Conservation (phyloP, 2,329 filamentous ascomycete species). For the Thielaviopsis ethacetica region DNA sequence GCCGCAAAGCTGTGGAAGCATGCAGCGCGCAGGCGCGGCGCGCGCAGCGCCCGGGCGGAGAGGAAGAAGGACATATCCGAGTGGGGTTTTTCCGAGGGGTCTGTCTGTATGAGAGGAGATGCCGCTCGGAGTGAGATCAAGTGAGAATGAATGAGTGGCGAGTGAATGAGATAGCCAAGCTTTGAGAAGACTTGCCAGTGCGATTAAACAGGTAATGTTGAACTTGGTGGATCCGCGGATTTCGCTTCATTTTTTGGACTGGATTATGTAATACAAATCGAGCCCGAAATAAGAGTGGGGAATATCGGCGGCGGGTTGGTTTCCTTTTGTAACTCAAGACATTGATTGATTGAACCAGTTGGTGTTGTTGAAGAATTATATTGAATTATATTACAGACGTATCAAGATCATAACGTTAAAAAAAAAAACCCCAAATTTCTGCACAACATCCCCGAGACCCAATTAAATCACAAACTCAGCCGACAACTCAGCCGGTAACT, state of each 20-base stretch:
- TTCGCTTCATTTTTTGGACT: neutral
- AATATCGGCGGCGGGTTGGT: neutral
- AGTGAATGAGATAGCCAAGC: no score
- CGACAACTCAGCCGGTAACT: no score
- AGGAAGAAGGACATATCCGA: constrained; percentile 5
- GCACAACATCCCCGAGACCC: no score
- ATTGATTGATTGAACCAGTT: neutral
- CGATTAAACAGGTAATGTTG: neutral
- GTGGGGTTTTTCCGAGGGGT: no score
- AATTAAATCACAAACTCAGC: no score
- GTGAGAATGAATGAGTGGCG: neutral
- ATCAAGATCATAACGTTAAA: neutral
- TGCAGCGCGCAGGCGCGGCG: neutral
- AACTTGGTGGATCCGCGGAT: neutral
- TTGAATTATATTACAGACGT: neutral
- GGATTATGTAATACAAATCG: neutral
- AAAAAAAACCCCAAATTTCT: neutral
- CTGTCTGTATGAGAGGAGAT: neutral
- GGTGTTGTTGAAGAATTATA: no score
- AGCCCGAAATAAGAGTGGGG: neutral
- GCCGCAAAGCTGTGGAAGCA: constrained; percentile 5
- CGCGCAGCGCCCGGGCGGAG: neutral
- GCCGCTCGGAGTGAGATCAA: neutral
- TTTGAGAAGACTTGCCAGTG: neutral
- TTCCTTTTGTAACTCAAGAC: neutral